Evolutionary conservation across 192 early-diverging fungal species (phyloP).

Genomic region (Backusella morwellensis): DNA sequence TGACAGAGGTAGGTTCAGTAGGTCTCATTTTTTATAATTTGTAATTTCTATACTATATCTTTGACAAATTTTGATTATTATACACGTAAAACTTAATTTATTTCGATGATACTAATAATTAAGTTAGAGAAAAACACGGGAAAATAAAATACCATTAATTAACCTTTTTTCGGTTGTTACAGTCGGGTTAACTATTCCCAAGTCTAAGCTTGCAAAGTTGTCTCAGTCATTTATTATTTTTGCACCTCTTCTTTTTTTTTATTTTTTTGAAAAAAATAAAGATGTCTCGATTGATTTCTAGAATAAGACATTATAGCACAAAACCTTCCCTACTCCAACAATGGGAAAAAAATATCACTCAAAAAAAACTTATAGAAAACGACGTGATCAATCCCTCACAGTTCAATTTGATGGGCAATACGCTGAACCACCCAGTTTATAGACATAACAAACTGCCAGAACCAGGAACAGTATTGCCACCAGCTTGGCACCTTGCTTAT

Average conservation of each 20-base stretch:
- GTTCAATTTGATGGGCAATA: constrained; percentile 40
- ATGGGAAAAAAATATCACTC: neutral
- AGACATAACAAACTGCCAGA: constrained; percentile 29
- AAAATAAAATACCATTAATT: neutral
- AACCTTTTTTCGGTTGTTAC: neutral
- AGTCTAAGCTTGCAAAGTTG: neutral
- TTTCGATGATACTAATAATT: too few relatives aligned
- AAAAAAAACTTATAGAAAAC: neutral
- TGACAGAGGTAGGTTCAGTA: too few relatives aligned
- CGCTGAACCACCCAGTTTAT: constrained; percentile 21
- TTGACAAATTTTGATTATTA: neutral
- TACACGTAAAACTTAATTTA: neutral
- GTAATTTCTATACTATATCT: neutral
- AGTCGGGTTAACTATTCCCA: neutral
- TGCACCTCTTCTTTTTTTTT: neutral
- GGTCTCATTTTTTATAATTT: too few relatives aligned
- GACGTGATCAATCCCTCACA: constrained; percentile 23
- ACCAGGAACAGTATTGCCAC: constrained; percentile 54
- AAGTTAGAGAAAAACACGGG: neutral
- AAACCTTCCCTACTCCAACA: neutral
- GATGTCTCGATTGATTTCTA: neutral
- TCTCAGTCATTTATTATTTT: neutral
- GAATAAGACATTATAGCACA: neutral
- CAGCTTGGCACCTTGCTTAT: constrained; percentile 74
- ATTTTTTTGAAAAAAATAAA: neutral